phyloP scores from a whole-genome alignment of 148 eudicot genomes.

The Rheum nobile region DNA sequence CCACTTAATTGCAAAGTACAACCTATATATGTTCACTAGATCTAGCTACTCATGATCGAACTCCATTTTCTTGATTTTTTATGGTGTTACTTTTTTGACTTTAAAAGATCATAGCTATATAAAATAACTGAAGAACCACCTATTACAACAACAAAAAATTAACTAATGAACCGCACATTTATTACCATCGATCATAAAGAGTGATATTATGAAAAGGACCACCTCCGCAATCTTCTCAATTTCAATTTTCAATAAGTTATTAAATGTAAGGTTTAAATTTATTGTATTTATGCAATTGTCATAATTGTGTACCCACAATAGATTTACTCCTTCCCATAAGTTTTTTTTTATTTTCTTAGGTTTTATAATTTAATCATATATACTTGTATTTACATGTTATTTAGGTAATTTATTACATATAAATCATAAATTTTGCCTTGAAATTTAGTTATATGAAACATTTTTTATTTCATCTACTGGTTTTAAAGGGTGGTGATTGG shows the following conservation, averaged over 20 bases:
- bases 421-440: too few species aligned
- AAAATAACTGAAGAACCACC: background rate
- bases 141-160: too few species aligned
- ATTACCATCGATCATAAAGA: background rate
- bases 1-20: slow-evolving; percentile 9
- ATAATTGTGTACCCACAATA: too few species aligned
- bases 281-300: background rate
- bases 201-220: background rate
- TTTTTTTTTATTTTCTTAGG: too few species aligned
- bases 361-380: too few species aligned
- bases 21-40: slow-evolving; percentile 2
- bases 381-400: too few species aligned
- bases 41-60: background rate
- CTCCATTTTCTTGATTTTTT: background rate
- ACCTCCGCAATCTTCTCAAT: background rate
- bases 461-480: too few species aligned
- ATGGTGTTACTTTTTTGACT: slow-evolving; percentile 7
- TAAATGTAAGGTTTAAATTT: background rate
- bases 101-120: background rate
- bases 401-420: too few species aligned
- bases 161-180: background rate
- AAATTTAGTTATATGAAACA: too few species aligned
- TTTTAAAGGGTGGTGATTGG: too few species aligned
- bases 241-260: background rate
- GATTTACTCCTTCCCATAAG: too few species aligned